A percentile compares a stretch with the other conserved stretches of the same genome.
phyloP scores from a whole-genome alignment of 129 eudicot species.

The Sambucus nigra region DNA sequence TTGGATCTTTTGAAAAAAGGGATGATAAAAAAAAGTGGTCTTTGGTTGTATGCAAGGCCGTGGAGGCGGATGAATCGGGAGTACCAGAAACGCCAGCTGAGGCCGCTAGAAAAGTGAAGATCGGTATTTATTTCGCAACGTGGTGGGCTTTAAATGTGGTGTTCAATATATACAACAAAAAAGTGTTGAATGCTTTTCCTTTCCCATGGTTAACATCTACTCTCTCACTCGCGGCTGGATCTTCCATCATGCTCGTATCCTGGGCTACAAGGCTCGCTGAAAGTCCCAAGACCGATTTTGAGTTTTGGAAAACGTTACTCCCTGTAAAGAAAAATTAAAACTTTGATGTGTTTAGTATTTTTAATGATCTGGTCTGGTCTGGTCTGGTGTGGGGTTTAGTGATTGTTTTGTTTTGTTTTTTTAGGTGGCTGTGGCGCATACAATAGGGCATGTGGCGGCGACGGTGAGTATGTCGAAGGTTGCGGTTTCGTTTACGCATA shows the following conservation, averaged over 20 bases:
- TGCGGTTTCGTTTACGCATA: slow-evolving; percentile 68
- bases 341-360: background rate
- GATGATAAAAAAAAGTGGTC: no score
- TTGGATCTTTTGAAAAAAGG: slow-evolving; percentile 4
- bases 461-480: slow-evolving; percentile 86
- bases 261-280: slow-evolving; percentile 59
- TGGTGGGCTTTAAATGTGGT: slow-evolving; percentile 77
- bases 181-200: slow-evolving; percentile 69
- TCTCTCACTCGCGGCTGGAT: slow-evolving; percentile 63
- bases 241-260: slow-evolving; percentile 54
- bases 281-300: slow-evolving; percentile 53
- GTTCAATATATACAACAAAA: slow-evolving; percentile 63
- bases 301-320: slow-evolving; percentile 55
- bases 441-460: slow-evolving; percentile 80
- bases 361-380: no score
- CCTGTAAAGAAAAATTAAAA: slow-evolving; percentile 39
- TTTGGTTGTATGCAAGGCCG: slow-evolving; percentile 30
- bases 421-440: slow-evolving; percentile 79
- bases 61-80: slow-evolving; percentile 35
- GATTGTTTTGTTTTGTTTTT: background rate
- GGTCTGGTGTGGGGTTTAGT: background rate
- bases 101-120: slow-evolving; percentile 57
- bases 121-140: slow-evolving; percentile 54
- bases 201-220: slow-evolving; percentile 70
- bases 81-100: slow-evolving; percentile 21